Evolutionary conservation across 2,329 filamentous ascomycete genomes (phyloP), one percentile per base, ranked within the genome.

Genomic region (Aspergillus nomiae): DNA sequence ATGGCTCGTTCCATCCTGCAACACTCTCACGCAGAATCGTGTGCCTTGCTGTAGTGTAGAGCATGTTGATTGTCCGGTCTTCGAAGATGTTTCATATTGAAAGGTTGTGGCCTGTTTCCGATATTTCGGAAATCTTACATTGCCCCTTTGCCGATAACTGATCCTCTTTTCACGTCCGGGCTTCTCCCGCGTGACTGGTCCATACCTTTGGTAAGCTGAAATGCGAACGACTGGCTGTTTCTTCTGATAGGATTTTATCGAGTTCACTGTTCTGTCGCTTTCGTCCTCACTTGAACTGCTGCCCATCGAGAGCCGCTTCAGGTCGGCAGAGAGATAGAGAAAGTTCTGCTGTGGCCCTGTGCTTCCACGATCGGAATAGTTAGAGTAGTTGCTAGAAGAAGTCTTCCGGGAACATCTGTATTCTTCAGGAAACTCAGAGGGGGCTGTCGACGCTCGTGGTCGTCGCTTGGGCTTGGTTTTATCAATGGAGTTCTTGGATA

Each of bases 201-300:
- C 77, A 34, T 78, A 75, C 54, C 75, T 74, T 61, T 79, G 78
- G 46, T 79, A 79, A 1, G 73, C 67, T 0, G 75, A 73, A 11
- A 76, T 66, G 2, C 75, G 77, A 2, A 77, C 73, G 1, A 75
- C 75, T 3, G 74, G 68, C 50, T 76, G 75, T 60, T 67, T 67
- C n/a, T 60, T 65, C 8, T 60, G 59, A 16, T 59, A 56, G 45
- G 58, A 50, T 30, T 56, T 28, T 30, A 53, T 50, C 21, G 57
- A 60, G 11, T 50, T 45, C 12, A 56, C 60, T 10, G 58, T 51
- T 60, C 63, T 61, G 6, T 55, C 34, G 11, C 56, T 50, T 12
- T 67, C 46, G n/a, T 63, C 65, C n/a, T 62, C 45, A 16, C 62
- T 69, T 8, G 66, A 67, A 21, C 54, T 50, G 30, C 63, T 67